phyloP scores from a whole-genome alignment of 345 rosid species.

The Corchorus capsularis region DNA sequence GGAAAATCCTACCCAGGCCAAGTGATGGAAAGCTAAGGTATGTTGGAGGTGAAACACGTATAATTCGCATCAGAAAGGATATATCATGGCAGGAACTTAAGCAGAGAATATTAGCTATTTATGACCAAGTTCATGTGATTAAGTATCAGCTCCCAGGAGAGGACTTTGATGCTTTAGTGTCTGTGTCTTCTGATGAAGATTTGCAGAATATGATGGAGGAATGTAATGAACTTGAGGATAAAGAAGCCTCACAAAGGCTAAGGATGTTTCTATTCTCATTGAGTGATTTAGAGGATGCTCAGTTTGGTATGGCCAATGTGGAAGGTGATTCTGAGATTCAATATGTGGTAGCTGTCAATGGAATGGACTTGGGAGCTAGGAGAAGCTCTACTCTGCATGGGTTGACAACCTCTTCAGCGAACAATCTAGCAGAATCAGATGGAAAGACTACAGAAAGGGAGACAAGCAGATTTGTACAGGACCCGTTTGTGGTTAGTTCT shows the following conservation, averaged over 20 bases:
- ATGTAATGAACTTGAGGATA: slow-evolving; percentile 57
- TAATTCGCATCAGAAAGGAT: slow-evolving; percentile 63
- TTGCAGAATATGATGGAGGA: slow-evolving; percentile 91
- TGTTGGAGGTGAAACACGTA: slow-evolving; percentile 87
- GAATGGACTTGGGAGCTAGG: slow-evolving; percentile 64
- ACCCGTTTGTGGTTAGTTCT: slow-evolving; percentile 38
- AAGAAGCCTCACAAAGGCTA: slow-evolving; percentile 60
- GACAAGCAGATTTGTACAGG: slow-evolving; percentile 33
- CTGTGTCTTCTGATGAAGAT: slow-evolving; percentile 89
- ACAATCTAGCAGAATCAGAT: slow-evolving; percentile 56
- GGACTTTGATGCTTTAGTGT: slow-evolving; percentile 91
- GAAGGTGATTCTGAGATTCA: slow-evolving; percentile 69
- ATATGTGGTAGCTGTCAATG: slow-evolving; percentile 75
- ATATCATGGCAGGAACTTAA: slow-evolving; percentile 64
- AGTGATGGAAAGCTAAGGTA: slow-evolving; percentile 89
- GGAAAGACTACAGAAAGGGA: slow-evolving; percentile 38
- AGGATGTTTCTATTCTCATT: slow-evolving; percentile 73
- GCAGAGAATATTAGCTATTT: slow-evolving; percentile 62
- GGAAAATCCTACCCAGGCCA: slow-evolving; percentile 84
- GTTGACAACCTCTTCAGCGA: slow-evolving; percentile 51
- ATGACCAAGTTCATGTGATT: slow-evolving; percentile 58
- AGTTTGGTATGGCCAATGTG: slow-evolving; percentile 47
- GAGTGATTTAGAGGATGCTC: slow-evolving; percentile 70
- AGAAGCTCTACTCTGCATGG: slow-evolving; percentile 45
- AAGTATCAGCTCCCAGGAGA: slow-evolving; percentile 98